Evolutionary conservation across 2,329 filamentous ascomycete genomes (phyloP).

Genomic region (Aureobasidium subglaciale): DNA sequence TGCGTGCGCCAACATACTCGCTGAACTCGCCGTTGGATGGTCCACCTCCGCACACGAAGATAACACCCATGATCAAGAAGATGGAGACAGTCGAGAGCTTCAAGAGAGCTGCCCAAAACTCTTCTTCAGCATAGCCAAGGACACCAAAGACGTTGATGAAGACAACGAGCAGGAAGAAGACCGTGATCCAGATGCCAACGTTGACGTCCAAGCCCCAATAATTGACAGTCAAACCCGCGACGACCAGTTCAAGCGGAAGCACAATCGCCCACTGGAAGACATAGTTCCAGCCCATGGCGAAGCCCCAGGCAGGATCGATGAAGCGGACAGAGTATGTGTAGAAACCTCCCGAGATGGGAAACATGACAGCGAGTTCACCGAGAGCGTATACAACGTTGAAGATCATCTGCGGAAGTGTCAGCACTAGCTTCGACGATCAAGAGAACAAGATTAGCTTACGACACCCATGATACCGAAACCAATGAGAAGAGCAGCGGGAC

Average conservation of each 20-base stretch:
- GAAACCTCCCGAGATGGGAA: slow-evolving; percentile 86
- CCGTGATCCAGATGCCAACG: slow-evolving; percentile 69
- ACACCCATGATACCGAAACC: slow-evolving; percentile 28
- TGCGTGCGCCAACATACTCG: slow-evolving; percentile 47
- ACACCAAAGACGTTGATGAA: slow-evolving; percentile 83
- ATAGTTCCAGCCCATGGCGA: slow-evolving; percentile 48
- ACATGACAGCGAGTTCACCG: slow-evolving; percentile 87
- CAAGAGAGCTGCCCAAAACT: slow-evolving; percentile 79
- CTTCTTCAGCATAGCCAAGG: slow-evolving; percentile 83
- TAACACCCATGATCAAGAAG: slow-evolving; percentile 80
- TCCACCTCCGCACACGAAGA: slow-evolving; percentile 74
- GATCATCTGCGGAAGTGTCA: slow-evolving; percentile 53
- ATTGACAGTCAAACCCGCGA: slow-evolving; percentile 73
- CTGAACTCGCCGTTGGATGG: slow-evolving; percentile 32
- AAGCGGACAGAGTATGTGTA: slow-evolving; percentile 91
- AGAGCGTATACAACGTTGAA: slow-evolving; percentile 88
- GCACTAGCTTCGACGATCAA: neutral
- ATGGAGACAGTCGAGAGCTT: slow-evolving; percentile 82
- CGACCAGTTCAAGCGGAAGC: slow-evolving; percentile 78
- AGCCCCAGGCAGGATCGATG: slow-evolving; percentile 70
- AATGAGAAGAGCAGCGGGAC: slow-evolving; percentile 37
- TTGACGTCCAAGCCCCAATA: slow-evolving; percentile 60
- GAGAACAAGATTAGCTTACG: slow-evolving; percentile 20
- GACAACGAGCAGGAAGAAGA: slow-evolving; percentile 75
- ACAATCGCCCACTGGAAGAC: slow-evolving; percentile 81